Evolutionary conservation across 257 asterid genomes (phyloP), one percentile per base, ranked within the genome.

Genomic region (Penstemon eatonii): DNA sequence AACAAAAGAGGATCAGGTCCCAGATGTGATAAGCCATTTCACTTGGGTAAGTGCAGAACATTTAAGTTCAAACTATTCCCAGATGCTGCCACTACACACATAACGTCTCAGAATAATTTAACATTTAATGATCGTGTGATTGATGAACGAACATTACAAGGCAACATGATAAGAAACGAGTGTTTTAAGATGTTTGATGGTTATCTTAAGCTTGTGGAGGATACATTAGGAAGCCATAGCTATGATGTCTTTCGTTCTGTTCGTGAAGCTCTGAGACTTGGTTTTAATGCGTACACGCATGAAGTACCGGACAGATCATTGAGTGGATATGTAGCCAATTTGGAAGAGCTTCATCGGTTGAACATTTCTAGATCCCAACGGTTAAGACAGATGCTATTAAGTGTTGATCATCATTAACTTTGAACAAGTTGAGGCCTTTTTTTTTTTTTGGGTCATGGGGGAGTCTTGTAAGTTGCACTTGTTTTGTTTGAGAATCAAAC

Each of bases 1-100:
- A 79, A 85, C 57, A 87, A 87, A 72, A 75, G 84, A 74, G 95
- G 95, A 11, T 75, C 73, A 6, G 78, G 89, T 15, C 11, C 69
- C 18, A 72, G 78, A 38, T 62, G 82, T 4, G 87, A 87, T 8
- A 63, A 77, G 47, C 71, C 87, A 3, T 87, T 87, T 56, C 74
- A 39, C 1, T 50, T 87, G 45, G 77, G 89, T 0, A 57, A 81
- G 52, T 83, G 83, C 74, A 18, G 70, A 36, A 87, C 91, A 39
- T 87, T 82, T 74, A 82, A 59, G 72, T 87, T 81, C 61, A 73
- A 10, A 58, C 33, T 71, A 60, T 3, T 39, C 15, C 69, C 73
- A 1, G n/a, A 68, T 39, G 33, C 33, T 25, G 2, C 33, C 2
- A 25, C 1, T 25, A 25, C 33, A 25, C 61, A 49, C 42, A 59